Conservation (phyloP, 192 early-diverging fungal species). For the Piromyces finnis region DNA sequence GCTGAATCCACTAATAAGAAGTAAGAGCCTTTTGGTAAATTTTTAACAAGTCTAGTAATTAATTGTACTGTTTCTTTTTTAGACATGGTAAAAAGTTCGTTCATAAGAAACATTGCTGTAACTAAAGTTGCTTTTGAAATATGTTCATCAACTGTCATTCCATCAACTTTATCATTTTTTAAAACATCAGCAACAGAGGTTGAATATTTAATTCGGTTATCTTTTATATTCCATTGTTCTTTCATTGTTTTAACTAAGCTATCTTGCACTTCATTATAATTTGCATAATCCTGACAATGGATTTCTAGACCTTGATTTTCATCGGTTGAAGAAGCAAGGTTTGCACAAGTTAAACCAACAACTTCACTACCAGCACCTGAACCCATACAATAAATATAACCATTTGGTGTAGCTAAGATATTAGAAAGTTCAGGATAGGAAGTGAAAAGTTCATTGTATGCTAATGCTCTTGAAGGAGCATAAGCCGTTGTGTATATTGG, state of each 20-base stretch:
- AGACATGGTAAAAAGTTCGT: constrained; percentile 64
- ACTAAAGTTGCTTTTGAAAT: constrained; percentile 47
- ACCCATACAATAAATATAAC: constrained; percentile 49
- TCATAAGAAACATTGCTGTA: constrained; percentile 82
- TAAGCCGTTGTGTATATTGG: constrained; percentile 78
- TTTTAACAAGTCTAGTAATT: constrained; percentile 44
- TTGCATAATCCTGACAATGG: constrained; percentile 36
- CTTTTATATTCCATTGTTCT: constrained; percentile 25
- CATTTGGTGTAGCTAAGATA: constrained; percentile 15
- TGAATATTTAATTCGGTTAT: constrained; percentile 23
- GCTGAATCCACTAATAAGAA: constrained; percentile 81
- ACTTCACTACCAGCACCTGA: constrained; percentile 76
- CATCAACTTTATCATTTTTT: constrained; percentile 12
- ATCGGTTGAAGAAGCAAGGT: background rate
- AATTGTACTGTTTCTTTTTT: constrained; percentile 59
- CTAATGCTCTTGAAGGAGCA: constrained; percentile 63
- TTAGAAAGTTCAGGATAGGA: constrained; percentile 19
- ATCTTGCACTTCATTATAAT: constrained; percentile 32
- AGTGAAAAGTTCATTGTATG: constrained; percentile 60
- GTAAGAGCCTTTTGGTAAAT: constrained; percentile 40
- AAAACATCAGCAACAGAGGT: constrained; percentile 44
- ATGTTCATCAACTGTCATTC: constrained; percentile 6
- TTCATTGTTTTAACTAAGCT: constrained; percentile 30
- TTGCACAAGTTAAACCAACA: constrained; percentile 55
- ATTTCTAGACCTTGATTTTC: constrained; percentile 1